These are phyloP conservation scores for Thraustotheca clavata DNA, from an alignment of 352 stramenopile species.

Conservation along the genomic window DNA sequence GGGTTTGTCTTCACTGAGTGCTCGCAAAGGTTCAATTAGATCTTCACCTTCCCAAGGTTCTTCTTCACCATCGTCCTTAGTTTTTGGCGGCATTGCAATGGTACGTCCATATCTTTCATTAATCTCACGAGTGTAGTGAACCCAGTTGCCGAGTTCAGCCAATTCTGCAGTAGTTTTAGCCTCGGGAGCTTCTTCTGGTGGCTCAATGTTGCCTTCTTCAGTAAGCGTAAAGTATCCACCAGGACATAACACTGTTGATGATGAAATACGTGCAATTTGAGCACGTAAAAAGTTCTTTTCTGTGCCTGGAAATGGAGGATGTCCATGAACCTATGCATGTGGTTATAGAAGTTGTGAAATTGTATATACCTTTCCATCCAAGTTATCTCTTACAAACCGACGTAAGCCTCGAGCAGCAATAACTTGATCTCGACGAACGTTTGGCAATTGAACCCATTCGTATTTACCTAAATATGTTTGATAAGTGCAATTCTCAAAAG, in stretches of 20 bases:
- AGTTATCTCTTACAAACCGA: constrained; percentile 70
- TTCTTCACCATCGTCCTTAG: constrained; percentile 64
- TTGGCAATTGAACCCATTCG: constrained; percentile 76
- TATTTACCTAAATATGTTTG: constrained; percentile 29
- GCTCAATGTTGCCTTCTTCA: constrained; percentile 62
- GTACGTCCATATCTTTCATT: constrained; percentile 72
- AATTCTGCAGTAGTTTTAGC: constrained; percentile 69
- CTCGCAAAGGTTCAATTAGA: constrained; percentile 45
- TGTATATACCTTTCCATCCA: constrained; percentile 52
- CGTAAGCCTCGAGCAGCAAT: constrained; percentile 63
- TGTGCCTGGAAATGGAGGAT: constrained; percentile 82
- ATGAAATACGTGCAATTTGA: constrained; percentile 84
- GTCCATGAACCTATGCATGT: constrained; percentile 35
- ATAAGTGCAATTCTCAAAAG: background rate
- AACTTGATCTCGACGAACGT: constrained; percentile 68
- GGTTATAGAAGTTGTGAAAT: background rate
- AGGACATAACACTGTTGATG: constrained; percentile 71
- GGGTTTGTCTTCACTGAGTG: constrained; percentile 54
- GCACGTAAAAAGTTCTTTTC: constrained; percentile 84
- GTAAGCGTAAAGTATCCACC: constrained; percentile 74
- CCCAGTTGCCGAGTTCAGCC: constrained; percentile 61
- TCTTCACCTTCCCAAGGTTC: constrained; percentile 56
- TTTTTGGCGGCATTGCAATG: constrained; percentile 56
- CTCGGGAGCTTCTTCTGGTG: constrained; percentile 53
- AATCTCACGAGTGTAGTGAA: constrained; percentile 84